Evolutionary conservation across 352 stramenopile genomes (phyloP), one percentile per base, ranked within the genome.

Genomic region (Globisporangium polare): DNA sequence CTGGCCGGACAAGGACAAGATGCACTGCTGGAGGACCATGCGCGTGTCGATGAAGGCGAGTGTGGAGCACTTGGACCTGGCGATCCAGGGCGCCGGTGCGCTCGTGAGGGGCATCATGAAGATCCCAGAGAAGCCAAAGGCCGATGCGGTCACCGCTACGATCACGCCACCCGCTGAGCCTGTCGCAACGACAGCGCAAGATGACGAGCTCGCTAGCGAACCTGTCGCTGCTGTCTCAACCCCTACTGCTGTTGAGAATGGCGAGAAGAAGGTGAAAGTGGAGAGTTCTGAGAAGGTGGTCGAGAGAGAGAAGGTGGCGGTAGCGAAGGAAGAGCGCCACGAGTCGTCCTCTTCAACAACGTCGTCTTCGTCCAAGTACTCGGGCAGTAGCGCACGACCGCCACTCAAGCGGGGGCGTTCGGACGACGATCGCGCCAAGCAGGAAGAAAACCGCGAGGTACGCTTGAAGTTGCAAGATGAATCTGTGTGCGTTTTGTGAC

Each of bases 1-100:
- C 67, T 97, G 97, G 81, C 95, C 95, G 1, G 92, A 97, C 64
- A 97, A 97, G 67, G 88, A 98, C 72, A 83, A 89, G 26, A 90
- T 94, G 81, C 74, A 88, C 26, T 95, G 86, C 63, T 95, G 86
- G 86, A 67, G 83, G 60, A 95, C 86, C 24, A 85, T 95, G 73
- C 82, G 86, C 13, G 76, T 74, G 54, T 77, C 81, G 24, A 95
- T 94, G 84, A 83, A 85, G 56, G 68, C 71, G 26, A 90, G 84
- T 29, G 72, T 95, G 12, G 69, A 77, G n/a, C 71, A 88, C 61
- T 68, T 95, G 70, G 71, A 94, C 43, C 58, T 88, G 52, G 82
- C 83, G 4, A 71, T 86, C 5, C 67, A 81, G 17, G 86, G 86
- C 5, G 74, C 81, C 26, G 80, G 74, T 6, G 65, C 76, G 0